Base-by-base conservation (phyloP, 768 basidiomycete species). In the Heimioporus sp. region DNA sequence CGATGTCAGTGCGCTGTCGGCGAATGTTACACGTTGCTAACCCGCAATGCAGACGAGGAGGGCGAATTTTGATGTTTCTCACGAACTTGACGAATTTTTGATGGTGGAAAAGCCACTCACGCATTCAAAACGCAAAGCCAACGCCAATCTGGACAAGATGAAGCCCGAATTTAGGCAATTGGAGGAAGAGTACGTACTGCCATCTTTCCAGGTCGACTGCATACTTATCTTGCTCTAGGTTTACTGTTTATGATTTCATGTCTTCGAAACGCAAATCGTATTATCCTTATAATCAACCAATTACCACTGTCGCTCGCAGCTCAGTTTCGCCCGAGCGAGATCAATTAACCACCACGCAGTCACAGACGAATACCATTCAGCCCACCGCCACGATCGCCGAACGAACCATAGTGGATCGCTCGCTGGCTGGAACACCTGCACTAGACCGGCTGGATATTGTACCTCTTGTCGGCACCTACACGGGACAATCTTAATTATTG, bases 31-130 rank as follows among this genome's bases (percentile, higher is more conserved):
- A 28, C 17, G 11, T 44, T 37, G 16, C 10, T 51, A 56, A 3
- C 63, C 48, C 28, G 34, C 35, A 24, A 19, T 32, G 24, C 64
- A 99, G 95, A 84, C 88, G 70, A 94, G 95, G 67, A 87, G 87
- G 71, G 91, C 94, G n/a, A 98, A 99, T 69, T 99, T 98, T 69
- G 96, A 99, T 65, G 87, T 97, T 35, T 85, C 92, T 34, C 94
- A 98, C 64, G 97, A 98, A 73, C 81, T 99, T 10, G 95, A 99
- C 66, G 97, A 99, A 68, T 89, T 98, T 63, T 71, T 99, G 64
- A 83, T 98, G 80, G 95, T 95, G 47, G 96, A 98, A 73, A 98
- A 98, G 67, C 96, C 96, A n/a, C 73, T 98, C 49, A 97, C 92
- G 50, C 93, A 95, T 56, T 78, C 89, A 41, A 97, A 93, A 70